phyloP scores from a whole-genome alignment of 495 filamentous ascomycete species.

The Penicillium samsonianum region DNA sequence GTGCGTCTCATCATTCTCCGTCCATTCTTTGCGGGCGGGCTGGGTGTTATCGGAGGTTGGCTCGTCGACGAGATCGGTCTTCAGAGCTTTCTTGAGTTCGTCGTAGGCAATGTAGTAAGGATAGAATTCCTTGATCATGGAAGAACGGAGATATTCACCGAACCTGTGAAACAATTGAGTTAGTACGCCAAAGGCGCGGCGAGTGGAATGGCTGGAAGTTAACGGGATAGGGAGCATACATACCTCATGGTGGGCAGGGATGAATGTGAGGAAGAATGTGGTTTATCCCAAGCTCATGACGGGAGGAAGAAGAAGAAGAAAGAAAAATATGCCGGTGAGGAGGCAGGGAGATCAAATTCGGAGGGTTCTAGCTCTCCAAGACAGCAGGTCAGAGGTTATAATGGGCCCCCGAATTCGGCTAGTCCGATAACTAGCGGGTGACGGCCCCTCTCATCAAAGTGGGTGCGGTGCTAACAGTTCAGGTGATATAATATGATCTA shows the following conservation, averaged over 20 bases:
- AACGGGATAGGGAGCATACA: background rate
- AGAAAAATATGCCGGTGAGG: constrained; percentile 5
- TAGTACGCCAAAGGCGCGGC: constrained; percentile 14
- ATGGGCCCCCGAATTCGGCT: constrained; percentile 14
- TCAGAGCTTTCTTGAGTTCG: constrained; percentile 84
- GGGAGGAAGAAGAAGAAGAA: constrained; percentile 13
- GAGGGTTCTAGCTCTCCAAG: constrained; percentile 20
- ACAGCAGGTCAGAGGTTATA: constrained; percentile 17
- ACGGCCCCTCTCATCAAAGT: constrained; percentile 5
- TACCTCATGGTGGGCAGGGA: constrained; percentile 34
- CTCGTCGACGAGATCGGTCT: constrained; percentile 62
- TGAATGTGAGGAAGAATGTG: background rate
- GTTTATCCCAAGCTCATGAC: constrained; percentile 23
- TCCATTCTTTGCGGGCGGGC: constrained; percentile 70
- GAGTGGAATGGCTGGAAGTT: background rate
- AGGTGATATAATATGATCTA: background rate
- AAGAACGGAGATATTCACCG: constrained; percentile 91
- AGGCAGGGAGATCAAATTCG: constrained; percentile 2
- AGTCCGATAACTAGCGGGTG: constrained; percentile 16
- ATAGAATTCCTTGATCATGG: constrained; percentile 90
- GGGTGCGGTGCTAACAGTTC: background rate
- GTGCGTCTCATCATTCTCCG: constrained; percentile 83
- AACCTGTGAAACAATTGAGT: constrained; percentile 66
- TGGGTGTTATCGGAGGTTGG: constrained; percentile 56
- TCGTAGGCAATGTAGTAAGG: constrained; percentile 99